These are phyloP conservation scores for Neurospora sp. DNA, from an alignment of 2,329 filamentous ascomycete species.

Conservation along the genomic window DNA sequence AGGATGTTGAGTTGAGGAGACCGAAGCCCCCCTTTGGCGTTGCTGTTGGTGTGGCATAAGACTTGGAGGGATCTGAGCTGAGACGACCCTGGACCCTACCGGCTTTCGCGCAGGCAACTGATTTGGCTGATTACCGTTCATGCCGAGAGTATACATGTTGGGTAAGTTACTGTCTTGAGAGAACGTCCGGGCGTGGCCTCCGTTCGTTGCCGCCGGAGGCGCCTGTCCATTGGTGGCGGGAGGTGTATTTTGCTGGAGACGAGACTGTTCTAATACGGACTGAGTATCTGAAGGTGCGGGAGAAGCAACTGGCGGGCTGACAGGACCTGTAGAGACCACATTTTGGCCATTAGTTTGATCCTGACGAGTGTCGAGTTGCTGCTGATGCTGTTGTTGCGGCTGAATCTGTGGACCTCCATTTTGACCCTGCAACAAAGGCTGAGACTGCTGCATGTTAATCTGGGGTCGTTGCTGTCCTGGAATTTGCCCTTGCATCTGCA, in stretches of 20 bases:
- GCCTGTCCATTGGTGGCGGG: slow-evolving; percentile 5
- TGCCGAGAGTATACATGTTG: not conserved
- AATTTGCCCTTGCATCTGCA: slow-evolving; percentile 1
- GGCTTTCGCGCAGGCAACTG: slow-evolving; percentile 10
- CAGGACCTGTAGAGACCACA: not conserved
- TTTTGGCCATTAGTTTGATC: not conserved
- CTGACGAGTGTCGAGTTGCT: not conserved
- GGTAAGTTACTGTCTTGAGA: not conserved
- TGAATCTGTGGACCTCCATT: not conserved
- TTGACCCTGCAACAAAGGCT: slow-evolving; percentile 2
- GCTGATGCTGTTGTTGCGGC: not conserved
- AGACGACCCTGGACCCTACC: slow-evolving; percentile 3
- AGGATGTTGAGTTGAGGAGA: not conserved
- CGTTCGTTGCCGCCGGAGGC: not conserved
- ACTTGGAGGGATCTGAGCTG: not conserved
- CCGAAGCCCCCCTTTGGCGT: slow-evolving; percentile 8
- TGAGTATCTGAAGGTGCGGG: not conserved
- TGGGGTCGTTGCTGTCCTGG: slow-evolving; percentile 1
- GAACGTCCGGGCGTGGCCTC: not conserved
- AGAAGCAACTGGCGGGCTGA: not conserved
- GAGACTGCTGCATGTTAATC: slow-evolving; percentile 1
- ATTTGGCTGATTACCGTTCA: not conserved
- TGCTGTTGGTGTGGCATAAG: not conserved
- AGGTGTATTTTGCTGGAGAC: slow-evolving; percentile 6
- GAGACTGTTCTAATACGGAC: slow-evolving; percentile 8